phyloP scores from a whole-genome alignment of 768 basidiomycete genomes.

The Mycena epipterygia region DNA sequence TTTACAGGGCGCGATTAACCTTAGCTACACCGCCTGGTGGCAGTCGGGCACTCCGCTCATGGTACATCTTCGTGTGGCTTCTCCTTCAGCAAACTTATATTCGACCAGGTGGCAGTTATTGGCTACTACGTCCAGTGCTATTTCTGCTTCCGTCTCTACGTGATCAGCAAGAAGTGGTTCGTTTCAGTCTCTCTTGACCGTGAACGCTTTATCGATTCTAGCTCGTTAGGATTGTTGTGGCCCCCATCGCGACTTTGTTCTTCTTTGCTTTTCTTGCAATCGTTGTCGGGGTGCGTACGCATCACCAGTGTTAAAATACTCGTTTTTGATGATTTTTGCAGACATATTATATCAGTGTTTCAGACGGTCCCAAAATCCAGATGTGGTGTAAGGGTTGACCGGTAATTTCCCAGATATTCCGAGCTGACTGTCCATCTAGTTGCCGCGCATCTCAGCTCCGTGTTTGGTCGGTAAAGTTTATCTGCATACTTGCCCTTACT shows the following conservation, averaged over 20 bases:
- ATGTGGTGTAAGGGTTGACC: background rate
- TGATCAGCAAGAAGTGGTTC: conserved; percentile 42
- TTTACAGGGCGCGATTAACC: background rate
- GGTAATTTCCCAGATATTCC: background rate
- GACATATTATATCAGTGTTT: background rate
- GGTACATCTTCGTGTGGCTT: conserved; percentile 28
- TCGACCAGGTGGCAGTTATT: conserved; percentile 46
- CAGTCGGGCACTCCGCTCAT: conserved; percentile 37
- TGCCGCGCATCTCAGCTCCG: conserved; percentile 7
- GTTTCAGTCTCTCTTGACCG: too few relatives aligned
- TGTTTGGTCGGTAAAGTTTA: background rate
- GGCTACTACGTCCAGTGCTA: conserved; percentile 49
- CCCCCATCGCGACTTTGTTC: conserved; percentile 39
- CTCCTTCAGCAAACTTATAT: background rate
- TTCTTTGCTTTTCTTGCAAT: conserved; percentile 46
- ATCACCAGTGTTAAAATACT: background rate
- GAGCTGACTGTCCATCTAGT: background rate
- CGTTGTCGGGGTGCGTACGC: conserved; percentile 42
- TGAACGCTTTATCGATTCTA: too few relatives aligned
- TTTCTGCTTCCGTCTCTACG: conserved; percentile 48
- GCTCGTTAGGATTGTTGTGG: too few relatives aligned
- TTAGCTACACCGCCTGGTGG: conserved; percentile 1
- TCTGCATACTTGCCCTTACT: too few relatives aligned
- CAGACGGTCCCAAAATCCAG: background rate
- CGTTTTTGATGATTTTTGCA: background rate